Evolutionary conservation across 2,329 filamentous ascomycete genomes (phyloP).

Genomic region (Penicillium sumatraense): DNA sequence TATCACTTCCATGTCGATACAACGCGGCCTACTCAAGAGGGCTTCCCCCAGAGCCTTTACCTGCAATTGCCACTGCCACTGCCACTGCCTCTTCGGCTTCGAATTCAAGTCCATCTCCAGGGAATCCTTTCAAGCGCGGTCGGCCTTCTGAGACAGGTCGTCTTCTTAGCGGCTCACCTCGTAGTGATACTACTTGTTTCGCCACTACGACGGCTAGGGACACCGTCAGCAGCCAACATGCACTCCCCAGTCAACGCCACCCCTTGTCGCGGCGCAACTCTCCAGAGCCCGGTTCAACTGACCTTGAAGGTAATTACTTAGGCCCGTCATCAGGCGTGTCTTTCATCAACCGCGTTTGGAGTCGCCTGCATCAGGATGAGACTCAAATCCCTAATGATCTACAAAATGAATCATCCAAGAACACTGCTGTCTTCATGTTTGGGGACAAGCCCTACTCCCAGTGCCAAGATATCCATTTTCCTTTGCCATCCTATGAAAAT

Average conservation of each 20-base stretch:
- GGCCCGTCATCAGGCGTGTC: constrained; percentile 58
- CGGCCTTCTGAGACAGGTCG: not conserved
- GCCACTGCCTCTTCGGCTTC: too few species aligned
- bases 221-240: constrained; percentile 3
- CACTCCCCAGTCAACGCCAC: constrained; percentile 6
- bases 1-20: constrained; percentile 40
- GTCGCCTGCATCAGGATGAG: constrained; percentile 64
- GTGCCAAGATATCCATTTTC: constrained; percentile 37
- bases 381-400: constrained; percentile 35
- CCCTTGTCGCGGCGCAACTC: constrained; percentile 40
- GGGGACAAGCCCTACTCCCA: constrained; percentile 56
- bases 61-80: constrained; percentile 4
- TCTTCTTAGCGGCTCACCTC: constrained; percentile 5
- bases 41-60: constrained; percentile 38
- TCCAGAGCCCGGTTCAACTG: constrained; percentile 52
- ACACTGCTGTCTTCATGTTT: constrained; percentile 54
- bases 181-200: constrained; percentile 1
- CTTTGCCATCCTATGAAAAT: constrained; percentile 45
- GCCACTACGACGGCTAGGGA: not conserved
- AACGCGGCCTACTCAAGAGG: constrained; percentile 44
- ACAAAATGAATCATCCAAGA: constrained; percentile 38
- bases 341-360: constrained; percentile 69
- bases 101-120: constrained; percentile 3
- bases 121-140: not conserved
- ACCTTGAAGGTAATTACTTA: constrained; percentile 61